These are phyloP conservation scores for Austroboletus niveus DNA, from an alignment of 1,284 basidiomycete genomes.

Conservation along the genomic window DNA sequence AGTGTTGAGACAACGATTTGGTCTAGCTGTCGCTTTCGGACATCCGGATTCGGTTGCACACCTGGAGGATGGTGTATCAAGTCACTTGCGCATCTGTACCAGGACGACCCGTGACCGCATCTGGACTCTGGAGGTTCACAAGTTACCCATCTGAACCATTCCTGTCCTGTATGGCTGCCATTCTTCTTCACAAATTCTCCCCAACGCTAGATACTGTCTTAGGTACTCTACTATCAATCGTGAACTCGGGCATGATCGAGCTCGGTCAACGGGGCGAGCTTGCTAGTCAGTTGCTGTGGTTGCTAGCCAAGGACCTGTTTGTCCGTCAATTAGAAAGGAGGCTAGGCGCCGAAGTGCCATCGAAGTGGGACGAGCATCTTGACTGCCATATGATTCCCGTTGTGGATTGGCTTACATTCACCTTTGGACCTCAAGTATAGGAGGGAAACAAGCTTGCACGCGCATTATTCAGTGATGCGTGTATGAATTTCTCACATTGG, in stretches of 20 bases:
- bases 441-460: too few relatives aligned
- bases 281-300: not conserved
- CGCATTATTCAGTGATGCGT: too few relatives aligned
- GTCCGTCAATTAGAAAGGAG: not conserved
- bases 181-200: not conserved
- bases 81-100: not conserved
- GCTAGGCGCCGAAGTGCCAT: not conserved
- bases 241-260: not conserved
- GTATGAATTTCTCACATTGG: too few relatives aligned
- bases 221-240: not conserved
- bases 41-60: not conserved
- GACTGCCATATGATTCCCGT: not conserved
- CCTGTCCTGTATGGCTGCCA: not conserved
- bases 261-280: too few relatives aligned
- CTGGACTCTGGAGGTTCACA: not conserved
- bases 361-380: not conserved
- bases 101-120: not conserved
- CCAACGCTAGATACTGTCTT: not conserved
- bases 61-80: not conserved
- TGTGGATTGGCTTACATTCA: too few relatives aligned
- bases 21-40: not conserved
- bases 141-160: not conserved
- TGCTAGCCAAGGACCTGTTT: not conserved
- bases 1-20: not conserved
- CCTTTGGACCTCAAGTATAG: too few relatives aligned